Evolutionary conservation across 306 rosid species (phyloP).

Genomic region (Cicer cuneatum): DNA sequence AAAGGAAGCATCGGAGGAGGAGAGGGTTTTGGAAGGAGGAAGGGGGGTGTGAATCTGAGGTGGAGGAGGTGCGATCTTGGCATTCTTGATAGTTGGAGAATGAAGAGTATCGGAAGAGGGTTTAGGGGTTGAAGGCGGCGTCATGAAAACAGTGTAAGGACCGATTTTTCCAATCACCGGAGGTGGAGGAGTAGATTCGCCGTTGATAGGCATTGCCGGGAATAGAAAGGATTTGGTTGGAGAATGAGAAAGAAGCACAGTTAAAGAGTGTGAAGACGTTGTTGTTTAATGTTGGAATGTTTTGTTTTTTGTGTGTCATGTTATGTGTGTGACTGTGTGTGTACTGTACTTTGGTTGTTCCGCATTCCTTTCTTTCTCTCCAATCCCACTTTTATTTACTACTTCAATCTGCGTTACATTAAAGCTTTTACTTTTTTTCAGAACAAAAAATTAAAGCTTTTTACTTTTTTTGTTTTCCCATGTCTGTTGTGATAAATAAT

Average conservation of each 20-base stretch:
- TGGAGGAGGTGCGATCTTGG: constrained; percentile 83
- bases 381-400: constrained; percentile 32
- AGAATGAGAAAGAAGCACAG: not conserved
- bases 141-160: constrained; percentile 96
- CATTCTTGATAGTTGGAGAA: constrained; percentile 62
- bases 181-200: constrained; percentile 74
- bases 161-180: constrained; percentile 95
- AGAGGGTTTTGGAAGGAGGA: constrained; percentile 38
- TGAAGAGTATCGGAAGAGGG: constrained; percentile 52
- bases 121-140: constrained; percentile 87
- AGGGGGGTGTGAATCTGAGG: constrained; percentile 67
- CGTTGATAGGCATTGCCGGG: constrained; percentile 68
- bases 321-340: not conserved
- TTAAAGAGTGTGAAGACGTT: constrained; percentile 31
- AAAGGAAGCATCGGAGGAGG: constrained; percentile 56
- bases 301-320: constrained; percentile 40
- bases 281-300: constrained; percentile 33
- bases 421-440: constrained; percentile 27
- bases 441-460: no score
- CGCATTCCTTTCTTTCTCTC: constrained; percentile 31
- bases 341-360: constrained; percentile 39
- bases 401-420: not conserved
- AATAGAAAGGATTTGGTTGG: not conserved
- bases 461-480: no score
- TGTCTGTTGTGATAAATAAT: no score